Evolutionary conservation across 805 yeast species (phyloP), one percentile per base, ranked within the genome.

Genomic region (Candida nemodendra): DNA sequence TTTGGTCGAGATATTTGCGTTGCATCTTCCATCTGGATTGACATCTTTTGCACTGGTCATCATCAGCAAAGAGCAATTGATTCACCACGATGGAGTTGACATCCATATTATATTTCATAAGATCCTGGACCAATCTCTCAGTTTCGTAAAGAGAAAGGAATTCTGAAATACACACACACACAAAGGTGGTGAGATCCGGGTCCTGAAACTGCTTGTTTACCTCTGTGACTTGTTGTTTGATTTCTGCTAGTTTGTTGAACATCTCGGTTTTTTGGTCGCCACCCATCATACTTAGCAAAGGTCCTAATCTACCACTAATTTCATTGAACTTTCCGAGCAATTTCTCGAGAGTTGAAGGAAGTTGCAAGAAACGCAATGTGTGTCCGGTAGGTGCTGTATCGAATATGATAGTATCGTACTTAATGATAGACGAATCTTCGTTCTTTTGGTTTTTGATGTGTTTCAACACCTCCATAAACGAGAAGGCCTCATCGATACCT

Each of bases 301-400:
- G 97, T 1, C 98, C 99, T 53, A 93, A 76, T 56, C 78, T 79
- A 11, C 90, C 84, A 28, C 91, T 80, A 39, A 93, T 74, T 53
- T 88, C 95, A 54, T 89, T 81, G 61, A 93, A 81, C 59, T 91
- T 93, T 34, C 84, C 81, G 51, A 93, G 72, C 25, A 95, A 74
- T 61, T 87, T 88, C 53, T 89, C 95, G 45, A 93, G 69, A 3
- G 96, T 90, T 19, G 95, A 78, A 26, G 99, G 99, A 56, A 93
- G 78, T 65, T 90, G 96, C 61, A 93, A 72, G 64, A 93, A 93
- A 56, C 99, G 79, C 53, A 93, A 71, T 2, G 99, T 93, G 65
- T 93, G 99, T 25, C 99, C 99, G 0, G 99, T 93, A 53, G 99
- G 99, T 0, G 99, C 99, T n/a, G 99, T 93, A 64, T 93, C 99